Evolutionary conservation across 176 grass and related monocot species (phyloP), one percentile per base, ranked within the genome.

Genomic region (Triticum aestivum): DNA sequence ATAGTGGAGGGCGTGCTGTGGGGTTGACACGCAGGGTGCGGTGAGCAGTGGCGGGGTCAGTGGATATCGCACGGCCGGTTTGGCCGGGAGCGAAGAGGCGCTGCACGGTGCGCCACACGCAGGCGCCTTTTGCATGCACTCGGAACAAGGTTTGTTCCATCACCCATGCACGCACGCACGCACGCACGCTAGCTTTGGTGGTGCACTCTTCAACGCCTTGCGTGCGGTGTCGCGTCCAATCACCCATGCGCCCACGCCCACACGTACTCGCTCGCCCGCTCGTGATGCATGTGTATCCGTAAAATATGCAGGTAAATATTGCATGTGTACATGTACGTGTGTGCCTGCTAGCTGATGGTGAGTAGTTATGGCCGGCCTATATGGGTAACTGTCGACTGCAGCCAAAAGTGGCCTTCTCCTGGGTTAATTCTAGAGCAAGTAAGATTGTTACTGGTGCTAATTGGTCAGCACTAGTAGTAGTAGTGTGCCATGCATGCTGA

Each of bases 341-440:
- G 20, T 3, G 7, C 7, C 3, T 59, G 54, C 54, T 21, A 59
- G 49, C 15, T 54, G 39, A 3, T 44, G 1, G 20, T 59, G 29
- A 9, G 7, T 9, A 59, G 29, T 30, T 30, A 30, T 30, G 29
- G 29, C 29, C 21, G 56, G 56, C 56, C 56, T 59, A 59, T 59
- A 21, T 21, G 7, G 56, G 20, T 21, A 59, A 59, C 56, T 59
- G 7, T 89, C 82, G 58, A 26, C 42, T 18, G 7, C 24, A 47
- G 59, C 24, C 45, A 88, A 80, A 89, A 87, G 89, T 47, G 42
- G 73, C 81, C 84, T 75, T 9, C 7, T 17, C 51, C 18, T 80
- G 45, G 83, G 80, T 84, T 80, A 91, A 76, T 68, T 61, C 20
- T 44, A 45, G 21, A 67, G 49, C 13, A 47, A 75, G 61, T 66